These are phyloP conservation scores for Penicillium polonicum DNA, from an alignment of 2,329 filamentous ascomycete genomes.

Conservation along the genomic window DNA sequence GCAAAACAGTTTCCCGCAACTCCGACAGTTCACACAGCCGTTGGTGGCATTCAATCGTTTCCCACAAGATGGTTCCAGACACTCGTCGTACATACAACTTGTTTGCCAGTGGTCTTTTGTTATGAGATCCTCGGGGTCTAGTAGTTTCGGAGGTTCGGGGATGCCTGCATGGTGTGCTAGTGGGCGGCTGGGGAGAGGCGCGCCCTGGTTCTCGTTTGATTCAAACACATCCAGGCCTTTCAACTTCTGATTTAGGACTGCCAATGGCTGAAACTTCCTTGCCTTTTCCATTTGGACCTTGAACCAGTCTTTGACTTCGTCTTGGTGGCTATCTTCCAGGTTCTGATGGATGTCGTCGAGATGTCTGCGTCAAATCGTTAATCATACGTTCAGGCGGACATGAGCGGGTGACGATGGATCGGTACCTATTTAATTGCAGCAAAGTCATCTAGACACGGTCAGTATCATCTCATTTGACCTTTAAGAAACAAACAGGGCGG, in stretches of 20 bases:
- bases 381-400: conserved; percentile 9
- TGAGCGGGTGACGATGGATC: neutral
- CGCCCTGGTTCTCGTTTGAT: conserved; percentile 69
- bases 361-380: conserved; percentile 52
- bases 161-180: conserved; percentile 24
- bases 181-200: conserved; percentile 37
- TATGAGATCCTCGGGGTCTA: conserved; percentile 87
- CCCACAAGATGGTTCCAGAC: conserved; percentile 83
- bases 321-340: conserved; percentile 80
- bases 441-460: conserved; percentile 68
- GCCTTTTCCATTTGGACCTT: conserved; percentile 91
- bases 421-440: conserved; percentile 79
- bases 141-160: conserved; percentile 40
- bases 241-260: conserved; percentile 88
- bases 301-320: conserved; percentile 97
- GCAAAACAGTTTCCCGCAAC: conserved; percentile 90
- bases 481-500: neutral
- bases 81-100: conserved; percentile 69
- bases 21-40: conserved; percentile 87
- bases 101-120: conserved; percentile 87
- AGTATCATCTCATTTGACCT: neutral
- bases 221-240: conserved; percentile 92
- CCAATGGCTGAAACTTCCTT: conserved; percentile 87
- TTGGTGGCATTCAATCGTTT: conserved; percentile 75
- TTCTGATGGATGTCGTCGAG: conserved; percentile 90